These are phyloP conservation scores for Russula sp. DNA, from an alignment of 768 basidiomycete species.

Conservation along the genomic window DNA sequence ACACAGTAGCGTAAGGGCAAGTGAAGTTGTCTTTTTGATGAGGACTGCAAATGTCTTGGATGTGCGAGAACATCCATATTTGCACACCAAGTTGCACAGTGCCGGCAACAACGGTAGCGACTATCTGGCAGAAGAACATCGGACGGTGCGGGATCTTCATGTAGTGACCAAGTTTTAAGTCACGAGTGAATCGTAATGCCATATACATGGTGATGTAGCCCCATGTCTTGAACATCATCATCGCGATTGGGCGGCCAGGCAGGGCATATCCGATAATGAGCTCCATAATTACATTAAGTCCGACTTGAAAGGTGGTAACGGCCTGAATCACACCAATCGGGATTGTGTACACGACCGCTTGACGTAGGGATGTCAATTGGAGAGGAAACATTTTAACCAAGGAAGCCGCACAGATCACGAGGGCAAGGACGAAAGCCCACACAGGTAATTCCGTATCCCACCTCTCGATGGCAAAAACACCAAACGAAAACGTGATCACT, in stretches of 20 bases:
- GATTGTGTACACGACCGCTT: constrained; percentile 40
- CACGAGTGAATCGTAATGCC: constrained; percentile 62
- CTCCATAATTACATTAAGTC: constrained; percentile 73
- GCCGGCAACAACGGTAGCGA: constrained; percentile 62
- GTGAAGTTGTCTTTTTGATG: constrained; percentile 58
- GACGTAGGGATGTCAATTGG: background rate
- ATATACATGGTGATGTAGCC: constrained; percentile 69
- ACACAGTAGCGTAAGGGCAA: constrained; percentile 64
- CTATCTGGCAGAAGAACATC: constrained; percentile 68
- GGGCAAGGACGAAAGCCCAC: constrained; percentile 64
- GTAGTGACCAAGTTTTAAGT: constrained; percentile 70
- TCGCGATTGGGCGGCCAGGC: constrained; percentile 72
- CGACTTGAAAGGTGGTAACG: constrained; percentile 72
- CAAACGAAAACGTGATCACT: constrained; percentile 62
- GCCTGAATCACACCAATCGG: constrained; percentile 58
- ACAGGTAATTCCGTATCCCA: constrained; percentile 72
- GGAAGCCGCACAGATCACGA: constrained; percentile 46
- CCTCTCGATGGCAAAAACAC: constrained; percentile 61
- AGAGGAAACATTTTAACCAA: background rate
- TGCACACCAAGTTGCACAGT: constrained; percentile 74
- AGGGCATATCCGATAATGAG: constrained; percentile 74
- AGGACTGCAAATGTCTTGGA: constrained; percentile 51
- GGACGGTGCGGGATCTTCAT: constrained; percentile 69
- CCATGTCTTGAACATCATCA: constrained; percentile 85
- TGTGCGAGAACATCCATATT: constrained; percentile 69